Base-by-base conservation (phyloP, 179 eudicot species). In the Actinidia chinensis region DNA sequence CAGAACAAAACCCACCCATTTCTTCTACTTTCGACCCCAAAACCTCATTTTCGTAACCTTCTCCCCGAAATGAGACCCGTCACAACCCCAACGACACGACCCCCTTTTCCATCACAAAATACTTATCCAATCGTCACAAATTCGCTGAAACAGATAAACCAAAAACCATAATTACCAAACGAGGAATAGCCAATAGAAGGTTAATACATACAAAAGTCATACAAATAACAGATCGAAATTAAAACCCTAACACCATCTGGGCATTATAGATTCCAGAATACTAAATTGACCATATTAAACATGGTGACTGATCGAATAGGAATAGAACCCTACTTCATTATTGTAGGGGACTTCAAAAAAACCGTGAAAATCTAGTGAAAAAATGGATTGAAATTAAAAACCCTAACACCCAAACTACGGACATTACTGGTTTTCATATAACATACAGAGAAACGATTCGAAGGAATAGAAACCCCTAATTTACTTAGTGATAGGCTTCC, bases 101-200 rank as follows among this genome's bases (percentile, higher is more conserved):
- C 78, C 88, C 91, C 84, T 87, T 91, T 71, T 93, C 94, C 98
- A 93, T 93, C 85, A 84, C 79, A 83, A 85, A 58, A 23, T 60
- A 71, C 66, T 65, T 51, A 54, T 68, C 23, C n/a, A 11, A 68
- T 13, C 85, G n/a, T 85, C 81, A 76, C 69, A 71, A 73, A 78
- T 54, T 81, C 75, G 69, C 77, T 79, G 74, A 59, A 83, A 79
- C 48, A 80, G 1, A 40, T 5, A 43, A 11, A 44, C n/a, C n/a
- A 55, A 61, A 25, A n/a, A 47, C 20, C 3, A 23, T 10, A 75
- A 58, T 68, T 23, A 75, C 2, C 3, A 46, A n/a, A 22, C 8
- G 3, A 42, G 8, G 6, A 18, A 63, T n/a, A 14, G 40, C 42
- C 55, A 44, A 12, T n/a, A 59, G 20, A 6, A 23, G 15, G 1